phyloP scores from a whole-genome alignment of 768 basidiomycete species.

The Tubosaeta sp. region DNA sequence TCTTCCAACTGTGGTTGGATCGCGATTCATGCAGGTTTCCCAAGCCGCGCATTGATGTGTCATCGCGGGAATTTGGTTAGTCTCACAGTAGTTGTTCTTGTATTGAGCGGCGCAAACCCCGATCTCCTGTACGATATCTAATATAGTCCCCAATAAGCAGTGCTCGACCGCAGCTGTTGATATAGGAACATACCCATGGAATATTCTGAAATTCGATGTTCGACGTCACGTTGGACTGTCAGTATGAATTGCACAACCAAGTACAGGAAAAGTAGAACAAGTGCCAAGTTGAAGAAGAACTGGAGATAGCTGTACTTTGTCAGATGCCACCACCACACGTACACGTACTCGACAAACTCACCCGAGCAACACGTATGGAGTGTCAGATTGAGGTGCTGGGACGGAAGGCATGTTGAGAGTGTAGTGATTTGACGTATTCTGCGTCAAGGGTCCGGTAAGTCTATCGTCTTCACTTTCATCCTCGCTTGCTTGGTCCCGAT shows the following conservation, averaged over 20 bases:
- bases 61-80: conserved; percentile 82
- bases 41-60: conserved; percentile 79
- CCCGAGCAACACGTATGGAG: conserved; percentile 85
- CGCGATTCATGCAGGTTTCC: conserved; percentile 94
- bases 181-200: conserved; percentile 61
- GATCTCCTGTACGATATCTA: conserved; percentile 92
- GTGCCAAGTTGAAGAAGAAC: conserved; percentile 87
- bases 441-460: conserved; percentile 37
- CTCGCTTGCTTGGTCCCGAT: conserved; percentile 37
- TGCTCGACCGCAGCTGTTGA: conserved; percentile 12
- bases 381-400: conserved; percentile 51
- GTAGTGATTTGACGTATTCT: conserved; percentile 72
- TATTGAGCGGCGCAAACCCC: conserved; percentile 77
- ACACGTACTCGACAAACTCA: conserved; percentile 33
- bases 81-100: conserved; percentile 78
- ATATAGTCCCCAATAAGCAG: conserved; percentile 15
- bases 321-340: conserved; percentile 11
- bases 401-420: conserved; percentile 75
- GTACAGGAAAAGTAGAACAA: conserved; percentile 81
- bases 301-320: conserved; percentile 70
- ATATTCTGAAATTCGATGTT: conserved; percentile 80
- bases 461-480: conserved; percentile 48
- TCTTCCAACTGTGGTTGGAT: conserved; percentile 84
- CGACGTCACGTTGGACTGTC: conserved; percentile 87
- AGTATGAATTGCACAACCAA: conserved; percentile 81